Percentiles rank a stretch among this genome's conserved stretches.
Conservation (phyloP, 202 grass and related monocot genomes). For the Zizania palustris region DNA sequence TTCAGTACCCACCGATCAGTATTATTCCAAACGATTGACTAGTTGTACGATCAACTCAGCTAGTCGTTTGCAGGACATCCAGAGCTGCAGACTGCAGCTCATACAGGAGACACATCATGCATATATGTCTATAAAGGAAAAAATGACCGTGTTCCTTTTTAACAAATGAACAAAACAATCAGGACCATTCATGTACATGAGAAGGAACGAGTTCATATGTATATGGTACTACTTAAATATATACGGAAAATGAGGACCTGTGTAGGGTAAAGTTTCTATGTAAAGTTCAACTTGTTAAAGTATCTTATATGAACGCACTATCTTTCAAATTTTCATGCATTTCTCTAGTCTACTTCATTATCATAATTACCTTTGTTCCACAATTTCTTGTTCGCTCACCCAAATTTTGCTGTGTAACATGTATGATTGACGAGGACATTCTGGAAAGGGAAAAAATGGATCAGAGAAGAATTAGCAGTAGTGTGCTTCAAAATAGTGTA, state of each 20-base stretch:
- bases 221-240: background rate
- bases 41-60: background rate
- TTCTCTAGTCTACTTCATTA: slow-evolving; percentile 13
- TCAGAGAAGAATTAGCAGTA: background rate
- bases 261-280: background rate
- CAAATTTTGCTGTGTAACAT: background rate
- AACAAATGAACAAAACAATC: slow-evolving; percentile 2
- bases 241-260: background rate
- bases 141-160: background rate
- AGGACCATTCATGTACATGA: slow-evolving; percentile 11
- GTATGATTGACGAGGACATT: background rate
- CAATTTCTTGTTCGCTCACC: background rate
- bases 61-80: slow-evolving; percentile 1
- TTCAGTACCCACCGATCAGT: background rate
- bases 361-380: background rate
- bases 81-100: slow-evolving; percentile 3
- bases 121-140: slow-evolving; percentile 5
- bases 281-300: background rate
- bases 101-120: background rate
- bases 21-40: slow-evolving; percentile 8
- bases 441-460: background rate
- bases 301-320: background rate
- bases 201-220: background rate
- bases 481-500: background rate
- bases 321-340: background rate